A percentile compares a stretch with the other conserved stretches of the same genome.
These are phyloP conservation scores for Silene noctiflora DNA, from an alignment of 179 eudicot species.

Conservation along the genomic window DNA sequence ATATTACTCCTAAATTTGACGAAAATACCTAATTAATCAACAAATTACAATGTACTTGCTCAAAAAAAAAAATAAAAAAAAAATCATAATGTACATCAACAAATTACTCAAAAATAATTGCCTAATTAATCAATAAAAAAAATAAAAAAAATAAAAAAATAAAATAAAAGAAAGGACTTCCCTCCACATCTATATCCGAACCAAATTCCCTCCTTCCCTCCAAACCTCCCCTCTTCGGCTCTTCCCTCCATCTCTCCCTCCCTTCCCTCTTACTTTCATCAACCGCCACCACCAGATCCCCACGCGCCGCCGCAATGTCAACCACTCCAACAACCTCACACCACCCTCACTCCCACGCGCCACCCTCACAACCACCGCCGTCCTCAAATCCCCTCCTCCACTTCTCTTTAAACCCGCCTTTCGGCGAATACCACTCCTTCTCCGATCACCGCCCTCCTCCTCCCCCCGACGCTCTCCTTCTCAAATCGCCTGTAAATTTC, in stretches of 20 bases:
- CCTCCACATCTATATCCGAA: conserved; percentile 31
- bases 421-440: conserved; percentile 69
- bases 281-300: conserved; percentile 20
- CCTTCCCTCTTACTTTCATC: not conserved
- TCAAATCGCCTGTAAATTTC: conserved; percentile 52
- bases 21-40: too few species aligned
- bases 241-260: conserved; percentile 6
- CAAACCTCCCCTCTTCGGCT: not conserved
- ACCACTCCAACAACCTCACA: conserved; percentile 12
- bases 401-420: conserved; percentile 63
- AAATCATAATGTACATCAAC: too few species aligned
- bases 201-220: conserved; percentile 33
- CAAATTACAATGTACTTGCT: too few species aligned
- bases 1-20: too few species aligned
- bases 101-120: too few species aligned
- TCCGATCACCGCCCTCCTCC: conserved; percentile 31
- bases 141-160: not conserved
- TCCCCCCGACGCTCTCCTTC: conserved; percentile 45
- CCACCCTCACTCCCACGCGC: not conserved
- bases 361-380: conserved; percentile 1
- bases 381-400: conserved; percentile 40
- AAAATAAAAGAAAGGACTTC: conserved; percentile 1
- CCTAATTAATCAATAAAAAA: not conserved
- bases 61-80: too few species aligned
- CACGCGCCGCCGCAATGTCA: conserved; percentile 14